Percentiles rank a stretch among this genome's conserved stretches.
Evolutionary conservation across 768 basidiomycete genomes (phyloP).

Genomic region (Tulasnella sp.): DNA sequence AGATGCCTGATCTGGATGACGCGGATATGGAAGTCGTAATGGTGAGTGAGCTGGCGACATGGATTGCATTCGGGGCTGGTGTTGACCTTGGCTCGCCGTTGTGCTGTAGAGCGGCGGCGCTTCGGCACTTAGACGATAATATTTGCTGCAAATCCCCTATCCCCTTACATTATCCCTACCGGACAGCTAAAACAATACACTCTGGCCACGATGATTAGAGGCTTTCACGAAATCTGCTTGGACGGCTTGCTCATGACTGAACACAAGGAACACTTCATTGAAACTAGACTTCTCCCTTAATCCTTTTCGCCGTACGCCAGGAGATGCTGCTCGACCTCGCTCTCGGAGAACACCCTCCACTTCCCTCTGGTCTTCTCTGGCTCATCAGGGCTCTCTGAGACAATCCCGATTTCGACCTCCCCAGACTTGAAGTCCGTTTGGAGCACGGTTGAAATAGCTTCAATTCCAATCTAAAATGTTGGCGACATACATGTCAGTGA

Average conservation of each 20-base stretch:
- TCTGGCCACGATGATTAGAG: constrained; percentile 13
- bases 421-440: constrained; percentile 92
- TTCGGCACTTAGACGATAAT: constrained; percentile 25
- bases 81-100: constrained; percentile 8
- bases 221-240: neutral
- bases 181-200: constrained; percentile 24
- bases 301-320: constrained; percentile 86
- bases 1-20: constrained; percentile 38
- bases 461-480: constrained; percentile 71
- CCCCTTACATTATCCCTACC: neutral
- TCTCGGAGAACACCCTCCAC: constrained; percentile 71
- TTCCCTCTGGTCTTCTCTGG: constrained; percentile 49
- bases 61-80: constrained; percentile 1
- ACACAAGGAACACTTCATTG: neutral
- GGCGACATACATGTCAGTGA: neutral
- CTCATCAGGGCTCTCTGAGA: constrained; percentile 66
- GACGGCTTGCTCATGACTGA: neutral
- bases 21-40: constrained; percentile 54
- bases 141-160: neutral
- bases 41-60: constrained; percentile 31
- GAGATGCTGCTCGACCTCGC: constrained; percentile 67
- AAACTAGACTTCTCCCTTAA: constrained; percentile 28
- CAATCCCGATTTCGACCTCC: constrained; percentile 94
- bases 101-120: constrained; percentile 71
- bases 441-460: constrained; percentile 86